Evolutionary conservation across 2,329 filamentous ascomycete genomes (phyloP), one percentile per base, ranked within the genome.

Genomic region (Penicillium concentricum): DNA sequence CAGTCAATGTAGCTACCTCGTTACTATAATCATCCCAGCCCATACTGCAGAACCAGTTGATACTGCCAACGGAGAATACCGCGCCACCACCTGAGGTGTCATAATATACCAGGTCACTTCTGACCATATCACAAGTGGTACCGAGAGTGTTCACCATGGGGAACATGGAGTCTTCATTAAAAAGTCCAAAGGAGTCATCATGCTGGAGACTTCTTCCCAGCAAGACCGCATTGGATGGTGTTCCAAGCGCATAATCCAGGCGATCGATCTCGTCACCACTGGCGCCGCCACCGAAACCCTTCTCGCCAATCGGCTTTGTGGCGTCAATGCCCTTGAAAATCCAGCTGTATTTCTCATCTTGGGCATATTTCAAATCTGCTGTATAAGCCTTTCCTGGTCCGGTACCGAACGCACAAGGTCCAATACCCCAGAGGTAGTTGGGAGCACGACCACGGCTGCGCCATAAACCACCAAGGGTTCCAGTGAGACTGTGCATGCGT

Each of bases 241-340:
- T 71, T 1, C 72, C 72, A 15, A 69, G 61, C 7, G 41, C 55
- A 51, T 66, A 61, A 48, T 75, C 72, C n/a, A 71, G 55, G 4
- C 70, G 61, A 59, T 75, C 73, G 47, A 75, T 70, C 58, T 75
- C 72, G 37, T 76, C 72, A 15, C 71, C 72, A 47, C 63, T 67
- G 9, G 69, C 71, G 20, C 71, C 69, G 12, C 70, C 70, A 2
- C 67, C 70, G 15, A 74, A 67, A 4, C 48, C 48, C 28, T 42
- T 16, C 12, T 65, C 62, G 13, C 66, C 47, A 38, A 67, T 59
- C 13, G 24, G 37, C 20, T 51, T 8, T 16, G 39, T 20, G 12
- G 37, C 15, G 66, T 65, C 28, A 64, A 67, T 26, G 15, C 20
- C 45, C 8, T 47, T 34, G 20, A 47, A 47, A 18, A 47, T 37